Evolutionary conservation across 768 basidiomycete genomes (phyloP).

Genomic region (Boletellus sp.): DNA sequence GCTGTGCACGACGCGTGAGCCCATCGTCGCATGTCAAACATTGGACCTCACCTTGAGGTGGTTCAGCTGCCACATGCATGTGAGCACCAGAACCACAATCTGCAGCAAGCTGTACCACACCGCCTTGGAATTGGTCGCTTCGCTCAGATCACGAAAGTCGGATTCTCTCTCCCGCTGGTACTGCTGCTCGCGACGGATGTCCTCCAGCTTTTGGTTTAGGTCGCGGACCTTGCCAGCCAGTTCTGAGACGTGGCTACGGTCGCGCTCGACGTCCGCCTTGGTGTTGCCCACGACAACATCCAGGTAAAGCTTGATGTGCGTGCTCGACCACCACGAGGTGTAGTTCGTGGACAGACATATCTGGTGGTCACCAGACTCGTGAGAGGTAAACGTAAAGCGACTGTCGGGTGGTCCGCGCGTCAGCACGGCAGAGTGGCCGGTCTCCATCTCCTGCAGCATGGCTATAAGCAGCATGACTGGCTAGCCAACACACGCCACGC

Average conservation of each 20-base stretch:
- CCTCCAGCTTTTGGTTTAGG: conserved; percentile 89
- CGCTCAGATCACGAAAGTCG: conserved; percentile 84
- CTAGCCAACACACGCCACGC: conserved; percentile 25
- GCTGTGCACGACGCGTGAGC: conserved; percentile 38
- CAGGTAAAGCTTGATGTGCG: conserved; percentile 92
- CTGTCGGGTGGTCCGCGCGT: conserved; percentile 90
- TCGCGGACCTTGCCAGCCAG: conserved; percentile 83
- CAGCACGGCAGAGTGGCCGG: conserved; percentile 75
- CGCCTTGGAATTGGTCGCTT: conserved; percentile 84
- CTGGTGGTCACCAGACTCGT: conserved; percentile 94
- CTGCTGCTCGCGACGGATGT: conserved; percentile 92
- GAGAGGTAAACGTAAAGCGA: conserved; percentile 95
- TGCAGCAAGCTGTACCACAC: conserved; percentile 94
- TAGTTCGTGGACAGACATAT: conserved; percentile 95
- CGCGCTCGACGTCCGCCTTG: conserved; percentile 82
- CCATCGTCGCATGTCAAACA: neutral
- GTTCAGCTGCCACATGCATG: conserved; percentile 90
- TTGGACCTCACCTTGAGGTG: conserved; percentile 71
- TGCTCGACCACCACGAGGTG: conserved; percentile 79
- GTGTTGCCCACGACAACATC: conserved; percentile 90
- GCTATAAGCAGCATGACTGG: neutral
- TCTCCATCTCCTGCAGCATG: conserved; percentile 76
- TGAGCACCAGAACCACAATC: conserved; percentile 76
- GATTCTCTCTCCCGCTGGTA: conserved; percentile 96
- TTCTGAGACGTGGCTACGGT: conserved; percentile 80